Evolutionary conservation across 108 stramenopile genomes (phyloP).

Genomic region (Discostella stelligeroides): DNA sequence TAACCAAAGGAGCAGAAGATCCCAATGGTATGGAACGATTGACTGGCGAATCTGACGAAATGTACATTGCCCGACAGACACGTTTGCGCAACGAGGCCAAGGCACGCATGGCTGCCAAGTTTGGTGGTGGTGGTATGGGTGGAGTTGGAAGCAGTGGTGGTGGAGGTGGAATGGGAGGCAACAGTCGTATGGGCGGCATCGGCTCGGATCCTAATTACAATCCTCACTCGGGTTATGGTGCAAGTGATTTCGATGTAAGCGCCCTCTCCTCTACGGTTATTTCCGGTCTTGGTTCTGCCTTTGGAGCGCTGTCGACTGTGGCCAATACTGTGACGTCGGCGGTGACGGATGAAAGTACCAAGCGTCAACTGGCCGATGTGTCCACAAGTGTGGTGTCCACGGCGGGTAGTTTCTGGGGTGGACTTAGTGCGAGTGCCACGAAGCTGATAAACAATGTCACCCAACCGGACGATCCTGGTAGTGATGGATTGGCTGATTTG

Average conservation of each 20-base stretch:
- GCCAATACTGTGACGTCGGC: slow-evolving; percentile 45
- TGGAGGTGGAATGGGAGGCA: slow-evolving; percentile 46
- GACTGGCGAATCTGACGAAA: slow-evolving; percentile 85
- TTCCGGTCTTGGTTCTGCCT: slow-evolving; percentile 66
- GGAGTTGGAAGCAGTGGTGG: slow-evolving; percentile 31
- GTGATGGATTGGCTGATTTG: slow-evolving; percentile 71
- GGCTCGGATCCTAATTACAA: slow-evolving; percentile 82
- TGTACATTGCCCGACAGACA: slow-evolving; percentile 92
- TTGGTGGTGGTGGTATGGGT: slow-evolving; percentile 64
- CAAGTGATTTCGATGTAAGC: slow-evolving; percentile 51
- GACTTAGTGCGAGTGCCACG: slow-evolving; percentile 58
- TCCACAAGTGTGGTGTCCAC: slow-evolving; percentile 25
- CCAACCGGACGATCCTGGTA: slow-evolving; percentile 54
- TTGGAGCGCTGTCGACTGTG: slow-evolving; percentile 50
- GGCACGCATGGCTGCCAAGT: slow-evolving; percentile 87
- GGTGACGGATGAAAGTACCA: slow-evolving; percentile 51
- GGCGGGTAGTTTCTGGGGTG: slow-evolving; percentile 83
- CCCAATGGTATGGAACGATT: slow-evolving; percentile 92
- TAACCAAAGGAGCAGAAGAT: slow-evolving; percentile 45
- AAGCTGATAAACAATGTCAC: slow-evolving; percentile 63
- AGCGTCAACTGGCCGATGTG: slow-evolving; percentile 39
- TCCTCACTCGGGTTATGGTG: slow-evolving; percentile 49
- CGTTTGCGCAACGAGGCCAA: slow-evolving; percentile 83
- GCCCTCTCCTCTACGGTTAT: slow-evolving; percentile 38
- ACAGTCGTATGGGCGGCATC: slow-evolving; percentile 75